phyloP scores from a whole-genome alignment of 306 rosid species.

The Vigna hirtella region DNA sequence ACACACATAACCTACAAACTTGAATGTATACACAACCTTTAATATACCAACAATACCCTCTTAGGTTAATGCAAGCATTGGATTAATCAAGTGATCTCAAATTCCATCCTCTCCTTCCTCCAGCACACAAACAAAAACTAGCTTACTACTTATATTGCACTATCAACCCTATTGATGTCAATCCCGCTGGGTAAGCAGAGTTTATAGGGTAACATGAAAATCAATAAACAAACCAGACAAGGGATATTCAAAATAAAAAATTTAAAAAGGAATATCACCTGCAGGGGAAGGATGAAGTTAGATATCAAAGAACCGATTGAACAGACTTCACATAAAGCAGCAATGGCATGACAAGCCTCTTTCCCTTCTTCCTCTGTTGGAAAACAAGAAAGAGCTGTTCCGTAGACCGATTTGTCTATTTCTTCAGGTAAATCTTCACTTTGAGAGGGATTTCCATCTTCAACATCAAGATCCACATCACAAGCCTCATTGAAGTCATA shows the following conservation, averaged over 20 bases:
- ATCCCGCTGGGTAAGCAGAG: conserved; percentile 23
- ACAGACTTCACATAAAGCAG: conserved; percentile 94
- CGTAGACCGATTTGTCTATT: conserved; percentile 65
- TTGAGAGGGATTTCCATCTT: conserved; percentile 50
- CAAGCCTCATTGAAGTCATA: conserved; percentile 64
- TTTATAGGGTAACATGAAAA: conserved; percentile 16
- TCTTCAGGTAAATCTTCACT: conserved; percentile 45
- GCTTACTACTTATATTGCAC: conserved; percentile 23
- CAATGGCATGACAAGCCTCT: conserved; percentile 97
- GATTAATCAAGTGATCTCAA: conserved; percentile 28
- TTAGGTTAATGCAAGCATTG: conserved; percentile 16
- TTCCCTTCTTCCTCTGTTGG: conserved; percentile 66
- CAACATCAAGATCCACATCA: conserved; percentile 44
- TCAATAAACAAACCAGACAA: conserved; percentile 10
- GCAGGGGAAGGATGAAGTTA: conserved; percentile 95
- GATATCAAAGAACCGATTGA: conserved; percentile 91
- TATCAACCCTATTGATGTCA: conserved; percentile 14
- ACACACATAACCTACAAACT: conserved; percentile 12
- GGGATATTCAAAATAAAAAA: neutral
- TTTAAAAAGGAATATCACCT: conserved; percentile 56
- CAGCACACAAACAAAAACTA: conserved; percentile 22
- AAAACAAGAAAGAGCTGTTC: conserved; percentile 77
- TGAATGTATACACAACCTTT: neutral
- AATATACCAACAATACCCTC: neutral
- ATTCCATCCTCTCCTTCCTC: conserved; percentile 3